Evolutionary conservation across 495 filamentous ascomycete species (phyloP), one percentile per base, ranked within the genome.

Genomic region (Xylaria acuta): DNA sequence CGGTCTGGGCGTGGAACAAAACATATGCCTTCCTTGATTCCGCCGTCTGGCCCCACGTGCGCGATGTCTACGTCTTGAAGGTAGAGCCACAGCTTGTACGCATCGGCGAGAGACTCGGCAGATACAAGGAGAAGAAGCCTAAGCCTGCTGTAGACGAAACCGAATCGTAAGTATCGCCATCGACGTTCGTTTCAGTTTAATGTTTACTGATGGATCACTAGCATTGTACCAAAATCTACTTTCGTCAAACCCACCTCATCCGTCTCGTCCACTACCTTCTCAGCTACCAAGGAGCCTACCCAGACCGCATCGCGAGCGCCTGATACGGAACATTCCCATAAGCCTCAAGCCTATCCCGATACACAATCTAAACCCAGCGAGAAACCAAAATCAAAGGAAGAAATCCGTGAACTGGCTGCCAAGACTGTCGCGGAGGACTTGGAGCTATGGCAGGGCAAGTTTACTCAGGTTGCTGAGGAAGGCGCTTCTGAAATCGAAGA

Each of bases 1-100:
- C 87, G 2, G 87, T 87, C 60, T 91, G 87, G 82, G 89, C 89
- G 4, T 93, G 90, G 89, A 86, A 88, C 18, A 89, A 88, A 40
- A 87, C 85, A 2, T 86, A 87, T 60, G 80, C 86, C n/a, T 93
- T 97, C 75, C 82, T 93, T 16, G 89, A 92, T 63, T 86, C 89
- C 54, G 92, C 88, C 2, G 75, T 97, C 16, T 96, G 92, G 92
- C 94, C 94, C 9, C 90, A 90, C 75, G 30, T 98, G 8, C 87
- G 91, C 36, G 87, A 93, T 32, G 81, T 97, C 14, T 98, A 97
- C 75, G 90, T 91, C 41, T 89, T 96, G 77, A 96, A 95, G 74
- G 95, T 99, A 9, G 94, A 98, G 82, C 97, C 97, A 14, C 96
- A 99, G 78, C 86, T 99, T 1, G 89, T 96, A 62, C 92, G 94